Base-by-base conservation (phyloP, 345 rosid species). In the Eucalyptus marginata region DNA sequence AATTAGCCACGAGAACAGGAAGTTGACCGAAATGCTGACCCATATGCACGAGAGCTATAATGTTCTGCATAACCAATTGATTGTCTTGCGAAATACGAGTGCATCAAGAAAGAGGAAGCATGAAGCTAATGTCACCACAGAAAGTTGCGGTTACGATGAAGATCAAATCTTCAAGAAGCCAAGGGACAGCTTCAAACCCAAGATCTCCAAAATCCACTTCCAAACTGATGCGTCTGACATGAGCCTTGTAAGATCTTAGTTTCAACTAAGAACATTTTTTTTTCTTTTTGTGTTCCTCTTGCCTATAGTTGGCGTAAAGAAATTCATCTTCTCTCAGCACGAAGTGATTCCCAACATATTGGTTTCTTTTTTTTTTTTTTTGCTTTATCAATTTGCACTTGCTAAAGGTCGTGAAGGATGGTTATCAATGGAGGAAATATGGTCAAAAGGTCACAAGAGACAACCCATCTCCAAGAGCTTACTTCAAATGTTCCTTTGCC, bases 381-480 rank as follows among this genome's bases (percentile, higher is more conserved):
- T 33, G 40, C 49, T 58, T 5, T 33, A 20, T 13, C 36, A 13
- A 17, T 44, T 25, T 20, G 33, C 71, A 49, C 50, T 59, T 89
- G 52, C 56, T 87, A 44, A 91, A 96, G 99, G 93, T 93, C 86
- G 97, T 96, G 88, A 96, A 91, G 83, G 99, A 97, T 94, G 99
- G 99, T 58, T 96, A 93, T 92, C 98, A 97, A 91, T 97, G 99
- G 99, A 94, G 99, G 89, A 97, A 97, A 92, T 97, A 97, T 52
- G 99, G 99, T 36, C 99, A 97, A 89, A 97, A 97, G 91, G 97
- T 96, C 27, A 97, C 99, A 25, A 95, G 96, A 92, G 99, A 96
- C 58, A 97, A 97, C 90, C 97, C 99, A 10, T 97, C 94, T 20
- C 99, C 99, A 29, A 94, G 99, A 89, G 99, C 99, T 88, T 97